Conservation (phyloP, 1,284 basidiomycete species). For the Boletus semigastroideus region DNA sequence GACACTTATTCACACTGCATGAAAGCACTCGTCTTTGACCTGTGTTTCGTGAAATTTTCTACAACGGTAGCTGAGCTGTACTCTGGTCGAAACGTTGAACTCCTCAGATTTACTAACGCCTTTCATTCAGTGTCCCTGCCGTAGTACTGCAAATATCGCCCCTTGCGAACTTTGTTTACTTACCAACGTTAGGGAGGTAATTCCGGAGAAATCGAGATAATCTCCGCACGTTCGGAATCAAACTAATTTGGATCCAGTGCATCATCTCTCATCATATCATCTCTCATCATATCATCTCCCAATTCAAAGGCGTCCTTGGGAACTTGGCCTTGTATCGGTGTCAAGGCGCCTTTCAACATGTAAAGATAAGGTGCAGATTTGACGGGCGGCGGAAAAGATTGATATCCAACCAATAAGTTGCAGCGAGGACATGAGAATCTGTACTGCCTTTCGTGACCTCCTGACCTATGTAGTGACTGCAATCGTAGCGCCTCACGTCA, state of each 20-base stretch:
- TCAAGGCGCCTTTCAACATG: slow-evolving; percentile 70
- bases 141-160: background rate
- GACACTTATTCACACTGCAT: slow-evolving; percentile 51
- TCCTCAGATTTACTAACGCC: slow-evolving; percentile 10
- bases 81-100: background rate
- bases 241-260: background rate
- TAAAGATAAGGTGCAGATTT: slow-evolving; percentile 75
- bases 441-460: slow-evolving; percentile 74
- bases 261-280: slow-evolving; percentile 2
- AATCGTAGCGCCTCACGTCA: slow-evolving; percentile 19
- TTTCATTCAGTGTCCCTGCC: background rate
- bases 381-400: slow-evolving; percentile 65
- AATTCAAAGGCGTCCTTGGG: slow-evolving; percentile 74
- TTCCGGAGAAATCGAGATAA: background rate
- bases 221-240: background rate
- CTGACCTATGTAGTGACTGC: slow-evolving; percentile 40
- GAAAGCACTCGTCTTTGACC: slow-evolving; percentile 38
- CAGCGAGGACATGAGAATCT: slow-evolving; percentile 75
- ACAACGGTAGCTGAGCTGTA: slow-evolving; percentile 64
- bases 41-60: slow-evolving; percentile 43
- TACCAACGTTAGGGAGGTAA: background rate
- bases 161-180: background rate
- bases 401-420: slow-evolving; percentile 71
- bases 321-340: slow-evolving; percentile 75
- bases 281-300: too few species aligned